Base-by-base conservation (phyloP, 108 stramenopile genomes). In the Skeletonema menzelii region DNA sequence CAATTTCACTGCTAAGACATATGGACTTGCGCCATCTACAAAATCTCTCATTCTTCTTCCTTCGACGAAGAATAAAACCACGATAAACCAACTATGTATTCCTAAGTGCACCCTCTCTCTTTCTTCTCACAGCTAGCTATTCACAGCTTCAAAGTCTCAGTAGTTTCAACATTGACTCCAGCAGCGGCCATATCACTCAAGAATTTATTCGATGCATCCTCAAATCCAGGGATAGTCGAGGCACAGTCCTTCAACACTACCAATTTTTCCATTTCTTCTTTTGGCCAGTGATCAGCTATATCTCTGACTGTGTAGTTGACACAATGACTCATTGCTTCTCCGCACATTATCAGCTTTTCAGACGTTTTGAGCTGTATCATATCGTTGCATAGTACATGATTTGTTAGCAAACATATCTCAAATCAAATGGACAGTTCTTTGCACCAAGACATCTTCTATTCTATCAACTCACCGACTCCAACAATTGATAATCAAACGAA, bases 301-400 rank as follows among this genome's bases (percentile, higher is more conserved):
- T 90, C 89, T 4, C 88, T 65, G 0, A 89, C 53, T 3, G 91
- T 91, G 71, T 92, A 95, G 66, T 99, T 97, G 42, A 99, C 97
- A 73, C 97, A 97, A 65, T 97, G 98, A 61, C 91, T 93, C 78
- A 89, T 80, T 13, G 98, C 97, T 76, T 99, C 96, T 10, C 98
- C 98, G 65, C 93, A 91, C 8, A 97, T 76, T 5, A 97, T 27
- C 13, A 99, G 78, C 42, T 73, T 47, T 27, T 91, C 80, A 24
- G 83, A 85, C 19, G 60, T 24, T 46, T 70, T 60, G 20, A 91
- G 75, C 64, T 72, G 35, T 30, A 44, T 19, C 0, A 62, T 3
- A 20, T 7, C 31, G 3, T 19, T 5, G 5, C 8, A 17, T 24
- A 22, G 6, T 35, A 2, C 31, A 27, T 47, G 1, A 55, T 38